These are phyloP conservation scores for Suhomyces sp. DNA, from an alignment of 805 yeast genomes.

Conservation along the genomic window DNA sequence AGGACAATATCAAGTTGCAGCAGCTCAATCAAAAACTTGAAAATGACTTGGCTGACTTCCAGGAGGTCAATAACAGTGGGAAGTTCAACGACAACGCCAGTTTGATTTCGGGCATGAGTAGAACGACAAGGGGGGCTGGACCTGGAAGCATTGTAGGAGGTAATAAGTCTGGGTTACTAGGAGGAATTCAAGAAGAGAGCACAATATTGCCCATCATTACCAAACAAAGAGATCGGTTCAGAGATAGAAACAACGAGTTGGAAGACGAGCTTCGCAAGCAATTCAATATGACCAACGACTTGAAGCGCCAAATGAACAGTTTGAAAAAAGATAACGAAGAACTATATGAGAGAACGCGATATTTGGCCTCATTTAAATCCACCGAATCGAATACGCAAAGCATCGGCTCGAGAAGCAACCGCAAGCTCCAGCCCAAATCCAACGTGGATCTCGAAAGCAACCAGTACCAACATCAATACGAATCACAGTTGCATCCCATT, in stretches of 20 bases:
- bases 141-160: conserved; percentile 28
- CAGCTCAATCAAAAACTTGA: conserved; percentile 63
- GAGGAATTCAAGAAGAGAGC: conserved; percentile 30
- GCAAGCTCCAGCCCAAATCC: conserved; percentile 30
- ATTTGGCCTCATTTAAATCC: conserved; percentile 51
- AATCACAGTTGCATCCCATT: conserved; percentile 76
- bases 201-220: conserved; percentile 81
- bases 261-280: conserved; percentile 76
- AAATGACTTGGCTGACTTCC: conserved; percentile 62
- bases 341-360: conserved; percentile 74
- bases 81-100: conserved; percentile 63
- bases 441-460: conserved; percentile 48
- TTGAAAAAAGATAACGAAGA: conserved; percentile 74
- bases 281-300: conserved; percentile 49
- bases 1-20: conserved; percentile 42
- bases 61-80: conserved; percentile 35
- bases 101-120: conserved; percentile 58
- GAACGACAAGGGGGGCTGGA: conserved; percentile 21
- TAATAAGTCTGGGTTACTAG: conserved; percentile 29
- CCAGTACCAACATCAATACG: conserved; percentile 61
- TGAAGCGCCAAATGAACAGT: conserved; percentile 60
- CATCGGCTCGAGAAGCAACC: conserved; percentile 13
- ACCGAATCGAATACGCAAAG: conserved; percentile 12
- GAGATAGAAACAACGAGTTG: conserved; percentile 75
- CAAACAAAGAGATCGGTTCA: conserved; percentile 91